These are phyloP conservation scores for Corchorus olitorius DNA, from an alignment of 345 rosid species.

Conservation along the genomic window DNA sequence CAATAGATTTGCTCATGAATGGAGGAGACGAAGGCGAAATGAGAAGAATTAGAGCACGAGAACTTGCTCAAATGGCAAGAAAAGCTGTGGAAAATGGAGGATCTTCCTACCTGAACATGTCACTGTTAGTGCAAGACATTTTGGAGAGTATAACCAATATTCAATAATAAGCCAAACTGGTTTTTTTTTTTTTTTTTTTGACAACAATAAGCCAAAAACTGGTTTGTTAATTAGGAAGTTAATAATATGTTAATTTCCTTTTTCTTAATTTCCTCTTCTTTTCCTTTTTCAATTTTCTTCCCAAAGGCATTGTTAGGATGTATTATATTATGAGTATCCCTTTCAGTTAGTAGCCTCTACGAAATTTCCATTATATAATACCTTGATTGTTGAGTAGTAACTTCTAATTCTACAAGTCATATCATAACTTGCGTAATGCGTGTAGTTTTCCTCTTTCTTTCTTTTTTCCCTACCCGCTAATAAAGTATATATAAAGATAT, in stretches of 20 bases:
- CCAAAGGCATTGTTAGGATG: neutral
- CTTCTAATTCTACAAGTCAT: neutral
- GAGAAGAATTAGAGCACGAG: constrained; percentile 46
- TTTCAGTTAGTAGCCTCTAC: neutral
- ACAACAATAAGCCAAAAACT: neutral
- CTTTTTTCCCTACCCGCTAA: too few species aligned
- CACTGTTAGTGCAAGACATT: constrained; percentile 47
- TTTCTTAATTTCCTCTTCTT: neutral
- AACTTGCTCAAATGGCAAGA: constrained; percentile 47
- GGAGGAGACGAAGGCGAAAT: constrained; percentile 45
- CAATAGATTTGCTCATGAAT: constrained; percentile 50
- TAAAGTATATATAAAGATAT: neutral
- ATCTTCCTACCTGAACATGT: constrained; percentile 51
- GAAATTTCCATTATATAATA: neutral
- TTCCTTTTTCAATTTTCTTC: neutral
- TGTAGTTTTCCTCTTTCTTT: neutral
- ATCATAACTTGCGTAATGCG: neutral
- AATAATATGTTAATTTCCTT: too few species aligned
- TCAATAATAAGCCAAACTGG: neutral
- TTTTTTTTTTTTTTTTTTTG: too few species aligned
- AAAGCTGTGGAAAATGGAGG: constrained; percentile 55
- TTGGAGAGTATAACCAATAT: constrained; percentile 10
- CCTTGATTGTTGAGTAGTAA: neutral
- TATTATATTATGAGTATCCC: neutral
- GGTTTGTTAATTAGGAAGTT: neutral